Percentiles rank a stretch among this genome's conserved stretches.
phyloP scores from a whole-genome alignment of 305 asterid genomes.

The Fraxinus greggii region DNA sequence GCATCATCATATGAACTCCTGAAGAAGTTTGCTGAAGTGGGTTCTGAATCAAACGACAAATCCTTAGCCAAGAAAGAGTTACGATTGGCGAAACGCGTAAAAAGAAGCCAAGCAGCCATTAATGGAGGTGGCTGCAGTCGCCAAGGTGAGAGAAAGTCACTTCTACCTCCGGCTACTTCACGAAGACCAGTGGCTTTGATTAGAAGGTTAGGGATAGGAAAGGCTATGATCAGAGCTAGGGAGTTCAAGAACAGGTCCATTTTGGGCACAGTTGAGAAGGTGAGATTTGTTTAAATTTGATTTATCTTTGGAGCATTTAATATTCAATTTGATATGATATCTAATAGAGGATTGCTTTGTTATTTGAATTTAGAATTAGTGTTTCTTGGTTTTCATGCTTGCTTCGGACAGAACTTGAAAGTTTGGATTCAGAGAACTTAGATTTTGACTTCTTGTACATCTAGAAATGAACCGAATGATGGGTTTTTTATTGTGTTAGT shows the following conservation, averaged over 20 bases:
- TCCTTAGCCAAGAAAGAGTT: slow-evolving; percentile 40
- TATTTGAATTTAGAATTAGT: not conserved
- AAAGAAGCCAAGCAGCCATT: slow-evolving; percentile 23
- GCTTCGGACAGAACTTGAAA: not conserved
- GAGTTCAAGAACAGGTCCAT: slow-evolving; percentile 62
- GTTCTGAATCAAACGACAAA: slow-evolving; percentile 40
- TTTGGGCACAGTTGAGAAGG: slow-evolving; percentile 61
- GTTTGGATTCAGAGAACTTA: not conserved
- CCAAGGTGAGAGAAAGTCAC: slow-evolving; percentile 54
- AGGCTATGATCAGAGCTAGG: slow-evolving; percentile 47
- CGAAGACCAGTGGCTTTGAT: slow-evolving; percentile 40
- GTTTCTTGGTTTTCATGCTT: not conserved
- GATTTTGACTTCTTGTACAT: not conserved
- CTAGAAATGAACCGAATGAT: not conserved
- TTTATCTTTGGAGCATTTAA: not conserved
- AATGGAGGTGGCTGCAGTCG: slow-evolving; percentile 10
- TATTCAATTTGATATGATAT: not conserved
- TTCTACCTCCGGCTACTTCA: slow-evolving; percentile 42
- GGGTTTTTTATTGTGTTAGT: not conserved
- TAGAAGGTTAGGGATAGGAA: slow-evolving; percentile 52
- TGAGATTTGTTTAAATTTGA: not conserved
- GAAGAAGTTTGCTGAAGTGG: slow-evolving; percentile 73
- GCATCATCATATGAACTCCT: slow-evolving; percentile 80
- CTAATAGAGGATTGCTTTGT: not conserved
- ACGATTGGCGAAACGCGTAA: slow-evolving; percentile 50